Percentiles rank a stretch among this genome's conserved stretches.
Evolutionary conservation across 2,329 filamentous ascomycete genomes (phyloP).

Genomic region (Pyrenophora graminea): DNA sequence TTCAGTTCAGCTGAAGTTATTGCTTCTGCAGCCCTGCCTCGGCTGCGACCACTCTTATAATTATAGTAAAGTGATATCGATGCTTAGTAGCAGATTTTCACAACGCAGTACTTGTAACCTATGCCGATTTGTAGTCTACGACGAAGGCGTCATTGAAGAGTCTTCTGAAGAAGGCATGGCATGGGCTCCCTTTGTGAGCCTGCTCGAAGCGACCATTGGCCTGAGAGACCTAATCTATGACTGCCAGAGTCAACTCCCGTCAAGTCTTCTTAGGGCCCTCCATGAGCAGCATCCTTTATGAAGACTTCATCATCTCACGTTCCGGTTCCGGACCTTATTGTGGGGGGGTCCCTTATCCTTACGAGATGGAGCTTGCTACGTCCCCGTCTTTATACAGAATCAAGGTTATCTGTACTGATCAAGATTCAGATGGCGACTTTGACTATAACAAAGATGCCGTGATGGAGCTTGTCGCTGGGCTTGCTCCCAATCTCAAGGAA

Average conservation of each 20-base stretch:
- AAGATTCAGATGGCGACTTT: conserved; percentile 22
- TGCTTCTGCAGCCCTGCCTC: background rate
- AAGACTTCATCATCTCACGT: conserved; percentile 26
- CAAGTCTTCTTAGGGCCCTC: conserved; percentile 14
- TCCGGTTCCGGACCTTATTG: conserved; percentile 24
- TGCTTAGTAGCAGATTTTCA: too few relatives aligned
- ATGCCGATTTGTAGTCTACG: background rate
- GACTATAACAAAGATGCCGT: conserved; percentile 28
- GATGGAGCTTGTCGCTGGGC: conserved; percentile 6
- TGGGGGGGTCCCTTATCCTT: conserved; percentile 24
- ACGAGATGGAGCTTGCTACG: conserved; percentile 27
- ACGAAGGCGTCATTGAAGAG: conserved; percentile 21
- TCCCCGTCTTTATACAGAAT: conserved; percentile 24
- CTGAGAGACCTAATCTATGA: conserved; percentile 26
- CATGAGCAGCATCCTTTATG: conserved; percentile 20
- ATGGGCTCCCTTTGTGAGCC: conserved; percentile 24
- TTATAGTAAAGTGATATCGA: too few relatives aligned
- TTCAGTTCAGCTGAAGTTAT: background rate
- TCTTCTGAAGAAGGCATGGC: conserved; percentile 22
- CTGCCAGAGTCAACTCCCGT: conserved; percentile 27
- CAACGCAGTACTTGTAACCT: too few relatives aligned
- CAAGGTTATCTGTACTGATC: conserved; percentile 12
- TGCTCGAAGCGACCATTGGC: conserved; percentile 16
- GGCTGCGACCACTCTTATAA: too few relatives aligned
- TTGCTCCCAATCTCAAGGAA: conserved; percentile 30